These are phyloP conservation scores for Parmelia sp. DNA, from an alignment of 495 filamentous ascomycete species.

Conservation along the genomic window DNA sequence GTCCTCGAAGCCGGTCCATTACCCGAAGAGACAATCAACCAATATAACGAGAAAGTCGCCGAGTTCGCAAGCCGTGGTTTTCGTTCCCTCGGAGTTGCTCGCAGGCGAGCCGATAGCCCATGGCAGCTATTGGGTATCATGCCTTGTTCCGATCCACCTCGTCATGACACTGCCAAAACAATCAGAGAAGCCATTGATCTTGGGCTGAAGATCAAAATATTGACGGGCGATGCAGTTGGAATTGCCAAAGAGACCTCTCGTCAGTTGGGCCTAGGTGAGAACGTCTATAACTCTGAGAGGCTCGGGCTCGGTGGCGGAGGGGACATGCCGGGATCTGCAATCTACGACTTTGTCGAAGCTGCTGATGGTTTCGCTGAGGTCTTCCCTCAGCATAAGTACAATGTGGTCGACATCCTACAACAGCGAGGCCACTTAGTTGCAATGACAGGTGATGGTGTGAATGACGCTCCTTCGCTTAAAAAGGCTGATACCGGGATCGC, in stretches of 20 bases:
- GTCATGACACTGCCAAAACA: slow-evolving; percentile 84
- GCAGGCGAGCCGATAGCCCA: slow-evolving; percentile 64
- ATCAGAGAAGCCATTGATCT: slow-evolving; percentile 83
- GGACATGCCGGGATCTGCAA: slow-evolving; percentile 84
- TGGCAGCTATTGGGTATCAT: slow-evolving; percentile 95
- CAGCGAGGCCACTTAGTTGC: slow-evolving; percentile 58
- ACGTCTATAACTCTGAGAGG: slow-evolving; percentile 88
- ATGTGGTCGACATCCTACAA: slow-evolving; percentile 71
- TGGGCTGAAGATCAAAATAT: slow-evolving; percentile 90
- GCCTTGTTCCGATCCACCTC: slow-evolving; percentile 87
- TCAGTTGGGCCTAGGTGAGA: slow-evolving; percentile 84
- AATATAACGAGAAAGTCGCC: slow-evolving; percentile 83
- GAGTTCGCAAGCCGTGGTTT: slow-evolving; percentile 90
- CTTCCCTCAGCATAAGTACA: slow-evolving; percentile 73
- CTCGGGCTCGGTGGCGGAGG: slow-evolving; percentile 79
- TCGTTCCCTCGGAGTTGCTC: slow-evolving; percentile 85
- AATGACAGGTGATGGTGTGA: slow-evolving; percentile 79
- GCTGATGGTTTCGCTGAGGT: slow-evolving; percentile 84
- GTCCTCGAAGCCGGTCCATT: slow-evolving; percentile 75
- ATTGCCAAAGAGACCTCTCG: slow-evolving; percentile 88
- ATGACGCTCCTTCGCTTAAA: slow-evolving; percentile 74
- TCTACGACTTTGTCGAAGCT: slow-evolving; percentile 91
- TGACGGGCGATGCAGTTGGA: slow-evolving; percentile 91
- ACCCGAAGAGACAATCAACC: slow-evolving; percentile 62
- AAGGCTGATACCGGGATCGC: slow-evolving; percentile 61